Evolutionary conservation across 768 basidiomycete species (phyloP).

Genomic region (Boletus coccyginus): DNA sequence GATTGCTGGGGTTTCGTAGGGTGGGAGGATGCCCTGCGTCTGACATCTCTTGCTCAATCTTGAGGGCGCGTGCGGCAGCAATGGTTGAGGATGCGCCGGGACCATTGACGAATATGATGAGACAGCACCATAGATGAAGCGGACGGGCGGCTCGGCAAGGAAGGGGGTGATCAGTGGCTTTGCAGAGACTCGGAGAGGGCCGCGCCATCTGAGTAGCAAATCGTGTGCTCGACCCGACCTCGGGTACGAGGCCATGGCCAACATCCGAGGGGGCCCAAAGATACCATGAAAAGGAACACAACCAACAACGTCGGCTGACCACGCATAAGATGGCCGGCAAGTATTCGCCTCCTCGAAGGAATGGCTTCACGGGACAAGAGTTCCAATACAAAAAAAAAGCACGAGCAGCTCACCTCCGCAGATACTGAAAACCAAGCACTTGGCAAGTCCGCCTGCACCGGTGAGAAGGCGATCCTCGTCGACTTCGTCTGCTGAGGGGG

Average conservation of each 20-base stretch:
- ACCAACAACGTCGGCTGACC: no score
- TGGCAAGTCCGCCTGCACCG: conserved; percentile 7
- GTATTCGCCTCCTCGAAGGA: conserved; percentile 22
- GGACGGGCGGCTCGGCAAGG: conserved; percentile 62
- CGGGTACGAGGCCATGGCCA: no score
- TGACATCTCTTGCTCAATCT: conserved; percentile 74
- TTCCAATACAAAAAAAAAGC: conserved; percentile 11
- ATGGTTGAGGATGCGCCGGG: conserved; percentile 75
- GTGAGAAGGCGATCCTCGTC: conserved; percentile 34
- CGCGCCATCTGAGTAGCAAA: no score
- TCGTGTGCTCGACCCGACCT: no score
- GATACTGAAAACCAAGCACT: conserved; percentile 9
- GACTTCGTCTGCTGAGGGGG: conserved; percentile 43
- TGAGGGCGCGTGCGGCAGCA: conserved; percentile 60
- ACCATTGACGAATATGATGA: conserved; percentile 77
- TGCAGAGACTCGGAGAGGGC: no score
- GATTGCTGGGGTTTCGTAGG: conserved; percentile 36
- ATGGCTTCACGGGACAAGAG: conserved; percentile 9
- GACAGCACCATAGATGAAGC: conserved; percentile 64
- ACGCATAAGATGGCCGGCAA: neutral
- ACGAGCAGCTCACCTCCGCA: conserved; percentile 21
- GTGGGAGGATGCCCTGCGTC: conserved; percentile 68
- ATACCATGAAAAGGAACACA: no score
- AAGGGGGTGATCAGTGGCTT: conserved; percentile 2
- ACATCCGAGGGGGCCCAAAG: no score